These are phyloP conservation scores for Bisporella sp. DNA, from an alignment of 2,329 filamentous ascomycete genomes.

Conservation along the genomic window DNA sequence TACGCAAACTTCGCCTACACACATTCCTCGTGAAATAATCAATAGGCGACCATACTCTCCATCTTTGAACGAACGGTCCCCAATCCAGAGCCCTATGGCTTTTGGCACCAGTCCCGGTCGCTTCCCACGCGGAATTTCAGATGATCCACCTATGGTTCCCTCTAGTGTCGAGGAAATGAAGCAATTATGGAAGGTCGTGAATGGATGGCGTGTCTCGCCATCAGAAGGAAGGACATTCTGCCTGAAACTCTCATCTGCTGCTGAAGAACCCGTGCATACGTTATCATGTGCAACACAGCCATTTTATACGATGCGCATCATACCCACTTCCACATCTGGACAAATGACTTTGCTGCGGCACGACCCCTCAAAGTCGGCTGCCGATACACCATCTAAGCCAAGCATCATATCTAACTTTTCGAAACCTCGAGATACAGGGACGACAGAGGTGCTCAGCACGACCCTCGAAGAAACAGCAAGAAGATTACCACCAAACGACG, in stretches of 20 bases:
- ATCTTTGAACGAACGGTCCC: slow-evolving; percentile 20
- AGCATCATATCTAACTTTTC: slow-evolving; percentile 14
- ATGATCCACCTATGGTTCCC: slow-evolving; percentile 22
- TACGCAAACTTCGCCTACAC: slow-evolving; percentile 54
- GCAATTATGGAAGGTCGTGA: slow-evolving; percentile 61
- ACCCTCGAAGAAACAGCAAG: slow-evolving; percentile 49
- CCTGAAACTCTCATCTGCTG: slow-evolving; percentile 47
- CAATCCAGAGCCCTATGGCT: slow-evolving; percentile 22
- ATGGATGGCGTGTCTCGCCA: slow-evolving; percentile 59
- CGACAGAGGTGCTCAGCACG: slow-evolving; percentile 45
- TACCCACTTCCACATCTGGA: slow-evolving; percentile 57
- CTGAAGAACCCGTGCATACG: slow-evolving; percentile 59
- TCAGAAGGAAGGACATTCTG: slow-evolving; percentile 54
- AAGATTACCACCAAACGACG: slow-evolving; percentile 49
- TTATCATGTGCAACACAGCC: slow-evolving; percentile 55
- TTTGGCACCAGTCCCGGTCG: slow-evolving; percentile 18
- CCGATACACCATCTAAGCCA: slow-evolving; percentile 12
- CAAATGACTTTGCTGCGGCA: slow-evolving; percentile 52
- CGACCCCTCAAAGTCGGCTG: slow-evolving; percentile 45
- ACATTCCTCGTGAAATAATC: slow-evolving; percentile 57
- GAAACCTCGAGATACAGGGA: slow-evolving; percentile 14
- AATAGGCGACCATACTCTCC: slow-evolving; percentile 55
- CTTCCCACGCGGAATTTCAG: slow-evolving; percentile 22
- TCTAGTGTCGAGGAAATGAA: slow-evolving; percentile 50
- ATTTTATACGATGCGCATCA: slow-evolving; percentile 59